Conservation (phyloP, 805 yeast genomes). For the Clavispora fructus region DNA sequence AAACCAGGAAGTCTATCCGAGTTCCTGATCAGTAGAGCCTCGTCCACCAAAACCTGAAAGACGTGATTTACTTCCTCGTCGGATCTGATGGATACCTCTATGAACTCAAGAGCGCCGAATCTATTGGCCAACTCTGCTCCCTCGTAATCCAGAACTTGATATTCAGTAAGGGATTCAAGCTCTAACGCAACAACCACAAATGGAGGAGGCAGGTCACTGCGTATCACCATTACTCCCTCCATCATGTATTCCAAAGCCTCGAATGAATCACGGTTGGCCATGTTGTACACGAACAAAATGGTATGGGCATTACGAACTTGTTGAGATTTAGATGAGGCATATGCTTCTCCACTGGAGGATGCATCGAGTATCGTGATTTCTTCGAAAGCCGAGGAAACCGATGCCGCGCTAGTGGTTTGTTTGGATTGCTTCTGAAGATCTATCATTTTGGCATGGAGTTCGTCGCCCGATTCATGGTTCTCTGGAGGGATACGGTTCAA, state of each 20-base stretch:
- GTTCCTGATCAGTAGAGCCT: not conserved
- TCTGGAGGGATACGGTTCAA: conserved; percentile 1
- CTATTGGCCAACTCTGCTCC: conserved; percentile 23
- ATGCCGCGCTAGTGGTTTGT: conserved; percentile 11
- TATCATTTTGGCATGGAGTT: not conserved
- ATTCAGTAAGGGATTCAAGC: conserved; percentile 18
- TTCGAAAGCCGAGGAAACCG: conserved; percentile 4
- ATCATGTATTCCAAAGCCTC: conserved; percentile 24
- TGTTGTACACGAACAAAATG: conserved; percentile 27
- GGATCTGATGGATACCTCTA: conserved; percentile 23
- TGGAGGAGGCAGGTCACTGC: conserved; percentile 23
- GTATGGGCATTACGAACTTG: conserved; percentile 28
- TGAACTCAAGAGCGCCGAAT: conserved; percentile 23
- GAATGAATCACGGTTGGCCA: conserved; percentile 22
- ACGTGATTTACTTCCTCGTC: conserved; percentile 20
- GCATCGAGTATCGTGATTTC: conserved; percentile 32
- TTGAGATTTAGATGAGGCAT: conserved; percentile 20
- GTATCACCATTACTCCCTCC: conserved; percentile 18
- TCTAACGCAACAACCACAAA: conserved; percentile 28
- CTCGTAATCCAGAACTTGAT: conserved; percentile 26
- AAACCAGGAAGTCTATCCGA: not conserved
- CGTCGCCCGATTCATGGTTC: not conserved
- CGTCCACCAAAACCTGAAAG: conserved; percentile 23
- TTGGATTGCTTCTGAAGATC: not conserved
- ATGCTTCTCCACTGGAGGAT: conserved; percentile 19